Evolutionary conservation across 805 yeast species (phyloP), one percentile per base, ranked within the genome.

Genomic region (Hyphopichia homilentoma): DNA sequence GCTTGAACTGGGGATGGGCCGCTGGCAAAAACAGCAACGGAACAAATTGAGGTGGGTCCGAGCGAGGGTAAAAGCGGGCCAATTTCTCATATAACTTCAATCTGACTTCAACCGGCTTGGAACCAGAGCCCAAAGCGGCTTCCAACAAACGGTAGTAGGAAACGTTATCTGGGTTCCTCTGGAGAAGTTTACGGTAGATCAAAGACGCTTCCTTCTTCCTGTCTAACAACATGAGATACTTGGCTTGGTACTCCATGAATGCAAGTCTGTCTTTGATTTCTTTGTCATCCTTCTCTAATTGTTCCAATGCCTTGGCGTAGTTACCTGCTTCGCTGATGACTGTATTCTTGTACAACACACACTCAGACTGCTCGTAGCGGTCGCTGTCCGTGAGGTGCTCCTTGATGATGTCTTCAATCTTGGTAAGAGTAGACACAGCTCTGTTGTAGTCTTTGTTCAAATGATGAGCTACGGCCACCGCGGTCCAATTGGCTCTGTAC

Each of bases 401-500:
- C 45, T 71, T 73, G 21, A 87, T 76, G 20, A 85, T 61, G 19
- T 75, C 80, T 55, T 90, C 96, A 47, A 85, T 86, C 47, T 83
- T 79, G 14, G 74, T 52, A 45, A 89, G 70, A 2, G 90, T 84
- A 35, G 74, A 74, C 35, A 81, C 80, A 5, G 96, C 90, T 16
- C 75, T 76, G 22, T 64, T 66, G 48, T 69, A 73, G 48, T 88
- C 85, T 16, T 75, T 73, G 53, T 75, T 76, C 52, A 89, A 66
- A 55, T 84, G 85, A 52, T 83, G 86, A 1, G 97, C 95, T 26
- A 87, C 70, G 1, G 95, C 96, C 32, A 84, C 69, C 0, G 82
- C 81, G 1, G 95, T 84, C 96, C 96, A 89, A 52, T 86, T 84
- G 40, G 90, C 88, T 43, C 96, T 74, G 53, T 77, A 84, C 0